These are phyloP conservation scores for Larix kaempferi DNA, from an alignment of 75 land plant species.

Conservation along the genomic window DNA sequence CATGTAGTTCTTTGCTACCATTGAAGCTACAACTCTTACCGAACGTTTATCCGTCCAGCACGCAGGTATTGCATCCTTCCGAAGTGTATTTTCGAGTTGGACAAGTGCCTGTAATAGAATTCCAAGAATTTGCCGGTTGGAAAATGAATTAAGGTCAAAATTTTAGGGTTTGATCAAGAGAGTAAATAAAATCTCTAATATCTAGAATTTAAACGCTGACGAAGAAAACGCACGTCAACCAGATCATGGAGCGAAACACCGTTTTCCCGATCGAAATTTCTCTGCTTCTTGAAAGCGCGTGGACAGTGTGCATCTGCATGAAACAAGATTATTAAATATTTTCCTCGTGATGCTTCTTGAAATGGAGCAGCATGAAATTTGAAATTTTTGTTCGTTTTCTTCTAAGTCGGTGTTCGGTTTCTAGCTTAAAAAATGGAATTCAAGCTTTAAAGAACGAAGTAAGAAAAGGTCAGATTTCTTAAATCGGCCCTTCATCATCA, in stretches of 20 bases:
- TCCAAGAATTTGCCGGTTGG: background rate
- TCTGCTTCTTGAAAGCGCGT: background rate
- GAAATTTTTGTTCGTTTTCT: background rate
- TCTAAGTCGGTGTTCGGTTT: background rate
- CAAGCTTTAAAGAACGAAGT: background rate
- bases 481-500: too few relatives aligned
- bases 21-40: background rate
- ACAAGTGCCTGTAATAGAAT: constrained; percentile 1
- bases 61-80: background rate
- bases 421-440: too few relatives aligned
- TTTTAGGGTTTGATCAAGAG: background rate
- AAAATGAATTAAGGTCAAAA: background rate
- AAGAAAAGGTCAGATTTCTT: background rate
- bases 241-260: background rate
- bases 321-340: background rate
- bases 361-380: background rate
- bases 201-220: background rate
- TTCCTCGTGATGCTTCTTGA: background rate
- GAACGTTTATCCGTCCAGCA: constrained; percentile 8
- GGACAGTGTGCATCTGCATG: background rate
- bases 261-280: background rate
- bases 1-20: background rate
- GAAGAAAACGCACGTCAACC: background rate
- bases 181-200: background rate
- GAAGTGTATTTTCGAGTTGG: background rate